phyloP scores from a whole-genome alignment of 1,284 basidiomycete genomes.

The Moesziomyces globuligerus region DNA sequence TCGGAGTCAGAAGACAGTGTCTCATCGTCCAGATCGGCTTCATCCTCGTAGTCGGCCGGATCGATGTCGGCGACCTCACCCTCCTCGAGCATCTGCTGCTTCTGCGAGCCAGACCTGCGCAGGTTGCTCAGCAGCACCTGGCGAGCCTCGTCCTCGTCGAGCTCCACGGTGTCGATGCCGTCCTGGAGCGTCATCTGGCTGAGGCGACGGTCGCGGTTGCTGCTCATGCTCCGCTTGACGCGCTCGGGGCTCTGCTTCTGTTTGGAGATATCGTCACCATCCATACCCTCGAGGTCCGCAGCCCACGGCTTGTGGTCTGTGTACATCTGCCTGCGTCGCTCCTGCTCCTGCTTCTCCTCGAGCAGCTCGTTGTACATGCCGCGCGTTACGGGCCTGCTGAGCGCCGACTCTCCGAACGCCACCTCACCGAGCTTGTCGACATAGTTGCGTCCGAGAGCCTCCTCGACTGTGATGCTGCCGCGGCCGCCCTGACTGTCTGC shows the following conservation, averaged over 20 bases:
- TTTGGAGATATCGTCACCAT: constrained; percentile 13
- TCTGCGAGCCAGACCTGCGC: constrained; percentile 14
- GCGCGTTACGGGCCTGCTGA: constrained; percentile 52
- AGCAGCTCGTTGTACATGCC: constrained; percentile 51
- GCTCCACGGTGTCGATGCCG: constrained; percentile 20
- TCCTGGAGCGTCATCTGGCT: constrained; percentile 43
- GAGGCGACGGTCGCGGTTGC: constrained; percentile 25
- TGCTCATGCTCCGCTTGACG: constrained; percentile 27
- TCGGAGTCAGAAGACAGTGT: constrained; percentile 19
- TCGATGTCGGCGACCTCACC: constrained; percentile 33
- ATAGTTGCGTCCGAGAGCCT: constrained; percentile 50
- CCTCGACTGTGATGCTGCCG: constrained; percentile 35
- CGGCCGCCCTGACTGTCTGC: constrained; percentile 3
- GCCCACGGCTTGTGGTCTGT: constrained; percentile 30
- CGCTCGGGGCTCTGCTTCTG: constrained; percentile 3
- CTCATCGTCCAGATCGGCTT: constrained; percentile 15
- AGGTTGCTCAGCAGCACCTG: constrained; percentile 25
- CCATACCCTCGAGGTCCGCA: constrained; percentile 8
- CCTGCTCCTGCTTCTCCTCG: constrained; percentile 51
- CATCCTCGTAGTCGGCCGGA: constrained; percentile 35
- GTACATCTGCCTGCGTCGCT: constrained; percentile 15
- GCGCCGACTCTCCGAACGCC: constrained; percentile 54
- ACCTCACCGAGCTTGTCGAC: constrained; percentile 57
- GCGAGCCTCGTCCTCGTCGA: constrained; percentile 16
- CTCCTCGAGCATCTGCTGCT: constrained; percentile 11